Base-by-base conservation (phyloP, 78 protist species). In the Blattamonas nauphoetae region DNA sequence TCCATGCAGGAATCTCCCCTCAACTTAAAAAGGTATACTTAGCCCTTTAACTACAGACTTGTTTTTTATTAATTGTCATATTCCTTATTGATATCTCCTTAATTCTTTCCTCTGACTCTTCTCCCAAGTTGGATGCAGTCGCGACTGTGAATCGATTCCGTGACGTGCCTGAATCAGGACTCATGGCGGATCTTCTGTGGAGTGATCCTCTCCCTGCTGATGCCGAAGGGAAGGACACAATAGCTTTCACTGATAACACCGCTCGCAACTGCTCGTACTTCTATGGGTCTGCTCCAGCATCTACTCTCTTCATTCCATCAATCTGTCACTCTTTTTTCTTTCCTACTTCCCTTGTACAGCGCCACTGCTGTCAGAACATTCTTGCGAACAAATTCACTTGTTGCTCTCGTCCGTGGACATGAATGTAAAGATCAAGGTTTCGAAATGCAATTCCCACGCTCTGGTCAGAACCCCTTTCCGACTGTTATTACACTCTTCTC, bases 1-100 rank as follows among this genome's bases (percentile, higher is more conserved):
- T 96, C 36, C 99, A 97, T 90, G 99, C 98, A 2, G 99, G 99
- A 29, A 84, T 97, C 35, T 95, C 98, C 4, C 99, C 99, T 34
- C 95, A 95, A 45, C 45, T 96, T 44, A 79, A 91, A 43, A 94
- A 94, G 81, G 90, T 21, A 4, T n/a, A 11, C 5, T 21, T 21
- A 5, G 64, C 64, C 64, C 64, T 6, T n/a, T n/a, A n/a, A n/a
- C n/a, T n/a, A n/a, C n/a, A n/a, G 71, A 11, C 38, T 55, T 55
- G 11, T 55, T 55, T 55, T 29, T 55, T 11, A 55, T 29, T 55
- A 29, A 11, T 55, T 55, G 11, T 55, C 11, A 29, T 29, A 55
- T 55, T 55, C 71, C 21, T 55, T 55, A 21, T 55, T 55, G 21
- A 55, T 29, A 11, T 29, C 21, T 55, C 11, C 21, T 55, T 21